Percentiles rank a stretch among this genome's conserved stretches.
These are phyloP conservation scores for Macrophomina tecta DNA, from an alignment of 2,329 filamentous ascomycete species.

Conservation along the genomic window DNA sequence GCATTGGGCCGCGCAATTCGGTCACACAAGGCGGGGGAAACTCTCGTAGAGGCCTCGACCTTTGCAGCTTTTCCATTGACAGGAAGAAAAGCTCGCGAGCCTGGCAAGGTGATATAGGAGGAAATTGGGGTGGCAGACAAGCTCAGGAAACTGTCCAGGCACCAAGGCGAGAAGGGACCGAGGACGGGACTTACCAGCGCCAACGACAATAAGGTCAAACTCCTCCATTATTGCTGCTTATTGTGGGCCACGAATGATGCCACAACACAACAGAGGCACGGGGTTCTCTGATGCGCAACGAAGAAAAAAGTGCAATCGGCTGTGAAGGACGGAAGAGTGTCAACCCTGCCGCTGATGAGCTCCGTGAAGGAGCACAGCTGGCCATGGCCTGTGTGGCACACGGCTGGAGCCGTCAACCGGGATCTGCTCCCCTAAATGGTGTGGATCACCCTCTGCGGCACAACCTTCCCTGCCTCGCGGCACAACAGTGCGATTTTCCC, in stretches of 20 bases:
- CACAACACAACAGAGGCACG: not conserved
- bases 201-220: conserved; percentile 38
- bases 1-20: not conserved
- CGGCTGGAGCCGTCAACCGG: not conserved
- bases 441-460: not conserved
- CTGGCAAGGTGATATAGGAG: not conserved
- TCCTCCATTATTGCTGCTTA: conserved; percentile 4
- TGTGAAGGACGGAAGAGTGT: not conserved
- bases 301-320: not conserved
- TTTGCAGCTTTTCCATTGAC: not conserved
- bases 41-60: not conserved
- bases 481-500: not conserved
- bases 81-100: not conserved
- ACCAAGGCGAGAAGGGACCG: not conserved
- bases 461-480: conserved; percentile 1
- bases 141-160: not conserved
- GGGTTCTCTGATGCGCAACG: not conserved
- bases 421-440: not conserved
- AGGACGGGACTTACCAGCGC: conserved; percentile 35
- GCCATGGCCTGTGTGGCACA: not conserved
- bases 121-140: not conserved
- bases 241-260: not conserved
- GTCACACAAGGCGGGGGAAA: not conserved
- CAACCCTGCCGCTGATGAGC: not conserved
- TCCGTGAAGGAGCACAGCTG: not conserved